A percentile compares a stretch with the other conserved stretches of the same genome.
Conservation (phyloP, 192 early-diverging fungal species). For the Rhizophagus prolifer region DNA sequence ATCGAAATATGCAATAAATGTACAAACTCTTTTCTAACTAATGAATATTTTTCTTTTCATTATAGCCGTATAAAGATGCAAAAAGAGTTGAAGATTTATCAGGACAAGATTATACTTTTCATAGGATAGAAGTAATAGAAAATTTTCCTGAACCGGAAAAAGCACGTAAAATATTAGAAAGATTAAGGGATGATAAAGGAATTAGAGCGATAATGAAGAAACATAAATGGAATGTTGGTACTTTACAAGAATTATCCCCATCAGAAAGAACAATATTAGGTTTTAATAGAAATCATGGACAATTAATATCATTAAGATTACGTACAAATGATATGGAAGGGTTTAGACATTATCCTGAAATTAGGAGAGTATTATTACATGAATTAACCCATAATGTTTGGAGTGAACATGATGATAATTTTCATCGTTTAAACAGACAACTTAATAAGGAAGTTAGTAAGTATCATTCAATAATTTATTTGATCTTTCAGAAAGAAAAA, state of each 20-base stretch:
- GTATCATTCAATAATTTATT: neutral
- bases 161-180: constrained; percentile 61
- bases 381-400: constrained; percentile 77
- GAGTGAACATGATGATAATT: constrained; percentile 69
- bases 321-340: constrained; percentile 75
- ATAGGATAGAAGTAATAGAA: constrained; percentile 53
- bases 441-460: constrained; percentile 65
- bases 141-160: constrained; percentile 51
- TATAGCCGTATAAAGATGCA: constrained; percentile 19
- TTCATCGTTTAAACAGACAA: constrained; percentile 69
- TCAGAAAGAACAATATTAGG: constrained; percentile 67
- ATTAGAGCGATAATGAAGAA: constrained; percentile 55
- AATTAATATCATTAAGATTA: constrained; percentile 72
- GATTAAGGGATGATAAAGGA: constrained; percentile 65
- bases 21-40: neutral
- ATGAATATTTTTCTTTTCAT: neutral
- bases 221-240: constrained; percentile 66
- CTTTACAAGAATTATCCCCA: constrained; percentile 69
- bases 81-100: neutral
- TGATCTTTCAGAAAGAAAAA: neutral
- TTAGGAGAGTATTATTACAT: constrained; percentile 73
- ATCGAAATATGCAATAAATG: constrained; percentile 4
- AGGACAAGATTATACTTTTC: constrained; percentile 57
- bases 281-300: constrained; percentile 68
- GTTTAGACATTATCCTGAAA: constrained; percentile 67